phyloP scores from a whole-genome alignment of 2,329 filamentous ascomycete species.

The Microcera coccophila region DNA sequence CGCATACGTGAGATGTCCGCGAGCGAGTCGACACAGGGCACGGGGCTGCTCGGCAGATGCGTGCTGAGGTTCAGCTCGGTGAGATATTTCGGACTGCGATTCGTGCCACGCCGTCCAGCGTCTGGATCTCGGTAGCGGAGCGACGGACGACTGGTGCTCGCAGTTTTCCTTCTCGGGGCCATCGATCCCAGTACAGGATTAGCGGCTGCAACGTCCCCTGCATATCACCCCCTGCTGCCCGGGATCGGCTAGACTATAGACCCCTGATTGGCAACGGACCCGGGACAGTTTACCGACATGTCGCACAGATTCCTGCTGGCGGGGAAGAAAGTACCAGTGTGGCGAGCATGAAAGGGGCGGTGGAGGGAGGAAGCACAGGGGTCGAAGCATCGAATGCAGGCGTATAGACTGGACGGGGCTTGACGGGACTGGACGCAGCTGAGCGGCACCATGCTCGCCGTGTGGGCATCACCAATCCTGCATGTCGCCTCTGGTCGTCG shows the following conservation, averaged over 20 bases:
- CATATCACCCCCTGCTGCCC: slow-evolving; percentile 18
- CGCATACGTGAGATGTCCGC: not conserved
- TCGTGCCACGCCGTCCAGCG: slow-evolving; percentile 16
- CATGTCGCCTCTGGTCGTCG: no score
- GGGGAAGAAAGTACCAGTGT: no score
- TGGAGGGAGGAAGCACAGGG: no score
- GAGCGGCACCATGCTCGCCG: no score
- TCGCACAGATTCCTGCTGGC: no score
- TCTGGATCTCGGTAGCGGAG: slow-evolving; percentile 22
- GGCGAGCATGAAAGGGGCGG: no score
- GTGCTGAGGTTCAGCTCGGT: slow-evolving; percentile 4
- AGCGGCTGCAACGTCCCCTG: slow-evolving; percentile 16
- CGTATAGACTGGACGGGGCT: no score
- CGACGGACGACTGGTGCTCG: slow-evolving; percentile 21
- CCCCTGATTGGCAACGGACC: slow-evolving; percentile 25
- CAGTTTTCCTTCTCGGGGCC: no score
- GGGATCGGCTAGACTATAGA: slow-evolving; percentile 2
- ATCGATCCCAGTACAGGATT: slow-evolving; percentile 20
- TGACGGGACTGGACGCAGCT: no score
- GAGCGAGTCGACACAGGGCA: not conserved
- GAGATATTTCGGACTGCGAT: slow-evolving; percentile 10
- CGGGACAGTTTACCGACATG: no score
- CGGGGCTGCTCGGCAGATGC: not conserved
- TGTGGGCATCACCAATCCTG: no score
- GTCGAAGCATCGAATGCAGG: no score